Conservation (phyloP, 345 rosid genomes). For the Pistacia integerrima region DNA sequence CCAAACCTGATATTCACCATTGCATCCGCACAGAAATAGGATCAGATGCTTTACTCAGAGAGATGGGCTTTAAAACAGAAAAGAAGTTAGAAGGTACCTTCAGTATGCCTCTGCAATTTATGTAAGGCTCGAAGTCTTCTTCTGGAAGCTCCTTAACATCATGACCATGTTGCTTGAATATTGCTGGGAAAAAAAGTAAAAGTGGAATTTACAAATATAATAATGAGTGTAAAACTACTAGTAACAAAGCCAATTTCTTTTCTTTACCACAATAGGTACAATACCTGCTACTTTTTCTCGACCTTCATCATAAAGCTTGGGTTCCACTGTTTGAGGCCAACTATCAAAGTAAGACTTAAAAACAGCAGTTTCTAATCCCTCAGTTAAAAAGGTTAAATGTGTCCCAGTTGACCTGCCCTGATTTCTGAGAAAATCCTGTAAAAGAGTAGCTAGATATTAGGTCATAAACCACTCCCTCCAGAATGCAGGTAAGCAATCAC, state of each 20-base stretch:
- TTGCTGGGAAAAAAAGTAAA: slow-evolving; percentile 44
- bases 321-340: slow-evolving; percentile 69
- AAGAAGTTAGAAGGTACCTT: slow-evolving; percentile 45
- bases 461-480: slow-evolving; percentile 14
- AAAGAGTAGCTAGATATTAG: slow-evolving; percentile 23
- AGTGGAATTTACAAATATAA: slow-evolving; percentile 17
- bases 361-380: slow-evolving; percentile 69
- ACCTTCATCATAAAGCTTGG: slow-evolving; percentile 74
- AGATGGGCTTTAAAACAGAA: background rate
- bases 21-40: background rate
- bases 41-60: background rate
- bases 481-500: slow-evolving; percentile 14
- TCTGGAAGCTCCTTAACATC: slow-evolving; percentile 77
- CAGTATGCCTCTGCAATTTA: slow-evolving; percentile 59
- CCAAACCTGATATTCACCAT: slow-evolving; percentile 63
- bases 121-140: slow-evolving; percentile 48
- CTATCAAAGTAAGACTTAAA: slow-evolving; percentile 65
- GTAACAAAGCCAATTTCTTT: slow-evolving; percentile 8
- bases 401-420: slow-evolving; percentile 61
- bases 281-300: slow-evolving; percentile 92
- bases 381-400: slow-evolving; percentile 63
- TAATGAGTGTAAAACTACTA: slow-evolving; percentile 2
- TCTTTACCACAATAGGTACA: slow-evolving; percentile 11
- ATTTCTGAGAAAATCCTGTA: slow-evolving; percentile 55
- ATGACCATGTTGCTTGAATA: slow-evolving; percentile 77